Evolutionary conservation across 139 green algal species (phyloP), one percentile per base, ranked within the genome.

Genomic region (Chlorella sp.): DNA sequence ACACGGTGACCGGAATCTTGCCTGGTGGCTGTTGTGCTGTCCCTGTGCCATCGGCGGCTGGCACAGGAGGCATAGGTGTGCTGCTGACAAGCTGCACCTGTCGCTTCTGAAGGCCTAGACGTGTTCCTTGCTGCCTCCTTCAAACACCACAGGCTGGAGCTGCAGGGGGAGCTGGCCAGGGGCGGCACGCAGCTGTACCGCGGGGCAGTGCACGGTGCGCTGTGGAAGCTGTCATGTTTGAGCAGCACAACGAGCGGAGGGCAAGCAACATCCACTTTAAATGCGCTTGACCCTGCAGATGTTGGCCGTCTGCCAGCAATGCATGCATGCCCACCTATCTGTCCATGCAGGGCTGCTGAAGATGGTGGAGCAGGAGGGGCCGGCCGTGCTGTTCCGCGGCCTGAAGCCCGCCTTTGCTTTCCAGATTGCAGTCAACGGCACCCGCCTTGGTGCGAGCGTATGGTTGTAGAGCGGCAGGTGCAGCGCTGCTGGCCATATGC

Each of bases 61-160:
- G n/a, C n/a, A n/a, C n/a, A n/a, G n/a, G n/a, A n/a, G n/a, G n/a
- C n/a, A n/a, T n/a, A n/a, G n/a, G n/a, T n/a, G n/a, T n/a, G n/a
- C n/a, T n/a, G n/a, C n/a, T n/a, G n/a, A n/a, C n/a, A n/a, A n/a
- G n/a, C n/a, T n/a, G n/a, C n/a, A n/a, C n/a, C n/a, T n/a, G n/a
- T n/a, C n/a, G n/a, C n/a, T n/a, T n/a, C n/a, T n/a, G n/a, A n/a
- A n/a, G n/a, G n/a, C n/a, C n/a, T n/a, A n/a, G n/a, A n/a, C n/a
- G n/a, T n/a, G n/a, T n/a, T n/a, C n/a, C n/a, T n/a, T n/a, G n/a
- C n/a, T n/a, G n/a, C n/a, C n/a, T n/a, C n/a, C n/a, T n/a, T n/a
- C 51, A 16, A 11, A 60, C 51, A 60, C 51, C 14, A 16, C 51
- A 60, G 51, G 17, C 86, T 96, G 41, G 92, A 96, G 91, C 80